These are phyloP conservation scores for Talaromyces adpressus DNA, from an alignment of 495 filamentous ascomycete species.

Conservation along the genomic window DNA sequence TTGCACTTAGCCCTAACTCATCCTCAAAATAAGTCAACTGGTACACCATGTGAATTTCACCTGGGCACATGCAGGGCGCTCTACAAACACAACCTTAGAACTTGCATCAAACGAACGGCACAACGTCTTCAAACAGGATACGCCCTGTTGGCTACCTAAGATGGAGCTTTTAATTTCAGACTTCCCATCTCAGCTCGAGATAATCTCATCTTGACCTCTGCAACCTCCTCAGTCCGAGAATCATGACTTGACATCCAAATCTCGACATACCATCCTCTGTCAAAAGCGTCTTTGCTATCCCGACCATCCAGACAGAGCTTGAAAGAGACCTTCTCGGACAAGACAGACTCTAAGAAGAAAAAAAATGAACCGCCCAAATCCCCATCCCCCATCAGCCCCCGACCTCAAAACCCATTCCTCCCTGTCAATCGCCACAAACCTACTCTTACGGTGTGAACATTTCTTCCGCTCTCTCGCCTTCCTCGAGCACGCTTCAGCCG, in stretches of 20 bases:
- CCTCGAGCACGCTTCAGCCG: too few relatives aligned
- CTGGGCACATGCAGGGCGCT: too few relatives aligned
- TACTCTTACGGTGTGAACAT: neutral
- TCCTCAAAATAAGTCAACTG: neutral
- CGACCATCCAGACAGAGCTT: too few relatives aligned
- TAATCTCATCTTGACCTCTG: neutral
- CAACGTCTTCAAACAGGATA: neutral
- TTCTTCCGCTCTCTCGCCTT: neutral
- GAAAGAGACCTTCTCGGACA: too few relatives aligned
- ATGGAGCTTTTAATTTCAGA: neutral
- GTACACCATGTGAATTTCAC: neutral
- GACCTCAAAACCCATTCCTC: neutral
- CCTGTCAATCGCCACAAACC: neutral
- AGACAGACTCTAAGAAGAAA: too few relatives aligned
- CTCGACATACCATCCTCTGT: too few relatives aligned
- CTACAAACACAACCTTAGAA: neutral
- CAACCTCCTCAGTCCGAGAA: neutral
- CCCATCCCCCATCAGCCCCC: neutral
- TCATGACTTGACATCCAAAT: neutral
- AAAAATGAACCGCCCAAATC: neutral
- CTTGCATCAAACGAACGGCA: neutral
- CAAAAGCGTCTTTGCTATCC: too few relatives aligned
- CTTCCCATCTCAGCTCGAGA: neutral
- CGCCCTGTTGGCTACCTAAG: neutral
- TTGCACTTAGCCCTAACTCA: neutral